Evolutionary conservation across 305 asterid species (phyloP), one percentile per base, ranked within the genome.

Genomic region (Fraxinus ornus): DNA sequence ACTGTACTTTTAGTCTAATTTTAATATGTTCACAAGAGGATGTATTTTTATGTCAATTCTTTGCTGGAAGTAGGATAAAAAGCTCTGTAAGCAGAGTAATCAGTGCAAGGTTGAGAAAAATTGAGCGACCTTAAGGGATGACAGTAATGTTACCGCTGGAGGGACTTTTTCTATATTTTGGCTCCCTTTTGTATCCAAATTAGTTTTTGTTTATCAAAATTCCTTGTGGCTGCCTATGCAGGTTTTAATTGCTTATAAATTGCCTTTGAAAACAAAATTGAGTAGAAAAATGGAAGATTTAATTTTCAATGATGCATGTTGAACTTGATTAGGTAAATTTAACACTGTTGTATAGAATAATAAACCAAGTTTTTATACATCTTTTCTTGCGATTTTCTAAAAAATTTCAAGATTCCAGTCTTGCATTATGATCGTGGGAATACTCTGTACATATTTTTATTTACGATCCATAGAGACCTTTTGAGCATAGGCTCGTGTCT

Each of bases 41-140:
- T 83, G 26, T 81, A 74, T 73, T 81, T 79, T 76, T 76, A 32
- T 60, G 19, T 57, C 5, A 6, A 33, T 49, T 68, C 9, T 84
- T 79, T 82, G 66, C 84, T 32, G 80, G 80, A 84, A 41, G 77
- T 32, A 72, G 77, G 24, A 72, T 35, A 32, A 17, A 72, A 72
- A 72, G 49, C 19, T 2, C 26, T 33, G 30, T 72, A 72, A 72
- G 52, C 24, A 3, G 26, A 17, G 47, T 72, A 72, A 72, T 33
- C 7, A 72, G 44, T 71, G 21, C 7, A 12, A 72, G 15, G 30
- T 35, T n/a, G 49, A 71, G 44, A 71, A 71, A 71, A 22, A 30
- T 32, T 33, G 28, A 32, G 26, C 21, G 22, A 32, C 21, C 12
- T 30, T 13, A 6, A 6, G 76, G 41, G 76, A 24, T 22, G 73